phyloP scores from a whole-genome alignment of 768 basidiomycete species.

The Tylopilus cervinicoccineus region DNA sequence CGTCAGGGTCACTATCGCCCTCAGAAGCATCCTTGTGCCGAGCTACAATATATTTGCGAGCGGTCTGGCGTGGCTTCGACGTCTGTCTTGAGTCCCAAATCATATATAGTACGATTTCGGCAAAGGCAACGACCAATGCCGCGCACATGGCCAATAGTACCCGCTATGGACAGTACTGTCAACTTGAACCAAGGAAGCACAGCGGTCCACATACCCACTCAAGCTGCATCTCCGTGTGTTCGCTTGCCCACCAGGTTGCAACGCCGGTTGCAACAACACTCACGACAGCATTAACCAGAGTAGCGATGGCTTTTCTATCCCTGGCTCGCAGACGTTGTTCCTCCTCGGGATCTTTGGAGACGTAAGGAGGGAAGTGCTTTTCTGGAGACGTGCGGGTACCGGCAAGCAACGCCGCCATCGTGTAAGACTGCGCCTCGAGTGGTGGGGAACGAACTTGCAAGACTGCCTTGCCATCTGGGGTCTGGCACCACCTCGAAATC shows the following conservation, averaged over 20 bases:
- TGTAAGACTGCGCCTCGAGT: constrained; percentile 53
- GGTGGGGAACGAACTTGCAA: constrained; percentile 40
- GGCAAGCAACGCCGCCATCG: constrained; percentile 73
- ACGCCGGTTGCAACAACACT: constrained; percentile 64
- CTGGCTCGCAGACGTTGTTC: constrained; percentile 42
- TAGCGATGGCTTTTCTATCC: constrained; percentile 65
- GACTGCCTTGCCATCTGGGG: constrained; percentile 39
- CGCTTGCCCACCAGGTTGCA: constrained; percentile 72
- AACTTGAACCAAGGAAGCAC: not conserved
- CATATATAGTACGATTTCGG: constrained; percentile 67
- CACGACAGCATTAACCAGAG: constrained; percentile 66
- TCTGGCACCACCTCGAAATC: constrained; percentile 68
- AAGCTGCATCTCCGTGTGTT: constrained; percentile 55
- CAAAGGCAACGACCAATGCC: constrained; percentile 61
- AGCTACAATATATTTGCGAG: constrained; percentile 1
- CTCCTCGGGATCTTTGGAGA: constrained; percentile 44
- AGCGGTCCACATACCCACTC: constrained; percentile 62
- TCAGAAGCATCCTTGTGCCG: constrained; percentile 8
- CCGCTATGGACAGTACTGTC: constrained; percentile 36
- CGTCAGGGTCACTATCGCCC: constrained; percentile 1
- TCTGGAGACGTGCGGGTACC: constrained; percentile 78
- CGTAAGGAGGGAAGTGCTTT: constrained; percentile 56
- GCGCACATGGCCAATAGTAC: constrained; percentile 58
- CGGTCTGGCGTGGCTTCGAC: constrained; percentile 4
- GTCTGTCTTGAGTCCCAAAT: constrained; percentile 62